Conservation (phyloP, 805 yeast species). For the Metschnikowia cerradonensis region DNA sequence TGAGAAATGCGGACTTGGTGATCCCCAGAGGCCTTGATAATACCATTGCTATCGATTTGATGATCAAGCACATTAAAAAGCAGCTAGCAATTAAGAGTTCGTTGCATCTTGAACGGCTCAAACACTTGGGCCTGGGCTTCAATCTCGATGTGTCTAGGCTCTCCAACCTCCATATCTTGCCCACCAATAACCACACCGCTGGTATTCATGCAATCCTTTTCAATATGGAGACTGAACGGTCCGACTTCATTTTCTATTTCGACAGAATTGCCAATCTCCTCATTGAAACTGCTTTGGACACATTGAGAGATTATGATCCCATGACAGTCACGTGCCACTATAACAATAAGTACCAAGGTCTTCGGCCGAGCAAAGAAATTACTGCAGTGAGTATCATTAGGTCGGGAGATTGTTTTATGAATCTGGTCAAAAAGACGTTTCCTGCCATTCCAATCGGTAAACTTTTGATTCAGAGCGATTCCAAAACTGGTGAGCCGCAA, state of each 20-base stretch:
- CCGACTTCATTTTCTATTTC: slow-evolving; percentile 82
- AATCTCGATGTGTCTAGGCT: slow-evolving; percentile 27
- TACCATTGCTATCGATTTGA: slow-evolving; percentile 69
- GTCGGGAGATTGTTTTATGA: slow-evolving; percentile 91
- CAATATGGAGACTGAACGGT: slow-evolving; percentile 50
- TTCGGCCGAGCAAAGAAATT: slow-evolving; percentile 49
- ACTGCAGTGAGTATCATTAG: slow-evolving; percentile 78
- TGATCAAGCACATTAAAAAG: slow-evolving; percentile 73
- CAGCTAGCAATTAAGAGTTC: slow-evolving; percentile 64
- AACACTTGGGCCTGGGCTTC: slow-evolving; percentile 47
- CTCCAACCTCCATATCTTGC: slow-evolving; percentile 35
- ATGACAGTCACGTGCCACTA: slow-evolving; percentile 27
- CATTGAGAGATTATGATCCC: slow-evolving; percentile 34
- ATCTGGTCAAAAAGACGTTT: slow-evolving; percentile 67
- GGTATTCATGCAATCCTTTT: slow-evolving; percentile 72
- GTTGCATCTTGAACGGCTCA: slow-evolving; percentile 62
- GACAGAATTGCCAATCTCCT: slow-evolving; percentile 74
- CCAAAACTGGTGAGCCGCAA: slow-evolving; percentile 90
- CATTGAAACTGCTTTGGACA: slow-evolving; percentile 64
- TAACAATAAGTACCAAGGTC: slow-evolving; percentile 23
- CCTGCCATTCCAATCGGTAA: slow-evolving; percentile 82
- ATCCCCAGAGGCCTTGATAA: slow-evolving; percentile 92
- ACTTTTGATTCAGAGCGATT: slow-evolving; percentile 80
- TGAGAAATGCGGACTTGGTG: slow-evolving; percentile 76
- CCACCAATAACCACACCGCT: slow-evolving; percentile 58